Percentiles rank a stretch among this genome's conserved stretches.
These are phyloP conservation scores for Globisporangium abappressorium DNA, from an alignment of 352 stramenopile genomes.

Conservation along the genomic window DNA sequence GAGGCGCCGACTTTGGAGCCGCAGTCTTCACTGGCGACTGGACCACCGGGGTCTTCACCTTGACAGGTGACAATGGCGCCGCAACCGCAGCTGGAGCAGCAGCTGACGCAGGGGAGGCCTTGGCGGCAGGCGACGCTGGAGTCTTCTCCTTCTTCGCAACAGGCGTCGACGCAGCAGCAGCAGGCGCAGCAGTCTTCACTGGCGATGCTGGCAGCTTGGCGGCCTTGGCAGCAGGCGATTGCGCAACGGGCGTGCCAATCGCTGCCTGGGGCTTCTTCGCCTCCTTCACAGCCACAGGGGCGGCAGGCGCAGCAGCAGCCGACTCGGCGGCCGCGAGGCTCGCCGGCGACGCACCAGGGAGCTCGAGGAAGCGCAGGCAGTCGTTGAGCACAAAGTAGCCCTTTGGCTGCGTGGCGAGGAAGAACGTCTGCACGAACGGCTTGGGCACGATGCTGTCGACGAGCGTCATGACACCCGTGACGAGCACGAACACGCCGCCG, in stretches of 20 bases:
- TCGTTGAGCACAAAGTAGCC: conserved; percentile 89
- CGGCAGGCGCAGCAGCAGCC: background rate
- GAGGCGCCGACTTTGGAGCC: conserved; percentile 17
- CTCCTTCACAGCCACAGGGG: conserved; percentile 7
- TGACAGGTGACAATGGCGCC: conserved; percentile 15
- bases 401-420: conserved; percentile 83
- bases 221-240: conserved; percentile 17
- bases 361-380: conserved; percentile 80
- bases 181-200: conserved; percentile 25
- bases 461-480: conserved; percentile 87
- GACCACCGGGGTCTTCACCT: conserved; percentile 14
- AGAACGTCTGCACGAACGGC: conserved; percentile 88
- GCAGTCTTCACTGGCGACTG: conserved; percentile 19
- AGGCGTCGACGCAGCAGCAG: conserved; percentile 29
- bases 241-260: conserved; percentile 35
- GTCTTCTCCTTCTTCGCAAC: conserved; percentile 44
- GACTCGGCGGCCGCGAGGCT: conserved; percentile 7
- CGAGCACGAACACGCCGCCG: conserved; percentile 78
- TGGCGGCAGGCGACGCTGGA: conserved; percentile 25
- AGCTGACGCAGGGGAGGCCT: conserved; percentile 24
- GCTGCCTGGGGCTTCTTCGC: conserved; percentile 28
- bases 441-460: conserved; percentile 41
- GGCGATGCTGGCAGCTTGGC: conserved; percentile 22
- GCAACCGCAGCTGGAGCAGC: conserved; percentile 16
- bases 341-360: conserved; percentile 29